These are phyloP conservation scores for Ceratocystis lukuohia DNA, from an alignment of 2,329 filamentous ascomycete species.

Conservation along the genomic window DNA sequence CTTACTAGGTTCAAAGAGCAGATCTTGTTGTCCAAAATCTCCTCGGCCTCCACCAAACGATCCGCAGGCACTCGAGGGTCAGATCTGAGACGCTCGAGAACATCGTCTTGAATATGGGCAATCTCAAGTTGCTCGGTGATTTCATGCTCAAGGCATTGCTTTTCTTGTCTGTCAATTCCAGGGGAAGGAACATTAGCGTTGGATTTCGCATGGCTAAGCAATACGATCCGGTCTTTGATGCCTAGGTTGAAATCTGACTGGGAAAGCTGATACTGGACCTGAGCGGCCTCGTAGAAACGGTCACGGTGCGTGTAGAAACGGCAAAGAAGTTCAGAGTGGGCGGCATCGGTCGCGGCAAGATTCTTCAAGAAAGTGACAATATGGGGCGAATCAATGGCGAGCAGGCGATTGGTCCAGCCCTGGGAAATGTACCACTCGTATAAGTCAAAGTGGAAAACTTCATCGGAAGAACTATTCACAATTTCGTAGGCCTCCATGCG, in stretches of 20 bases:
- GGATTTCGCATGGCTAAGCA: conserved; percentile 79
- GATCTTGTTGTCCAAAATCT: conserved; percentile 63
- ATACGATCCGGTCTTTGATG: conserved; percentile 76
- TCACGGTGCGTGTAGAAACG: conserved; percentile 78
- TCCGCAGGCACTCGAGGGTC: conserved; percentile 57
- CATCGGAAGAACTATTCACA: conserved; percentile 75
- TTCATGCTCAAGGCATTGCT: conserved; percentile 73
- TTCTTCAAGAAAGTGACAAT: conserved; percentile 76
- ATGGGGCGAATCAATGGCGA: conserved; percentile 71
- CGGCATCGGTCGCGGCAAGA: conserved; percentile 55
- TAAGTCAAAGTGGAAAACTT: conserved; percentile 90
- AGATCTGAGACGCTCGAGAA: conserved; percentile 61
- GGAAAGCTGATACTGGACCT: conserved; percentile 72
- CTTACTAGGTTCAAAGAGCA: conserved; percentile 62
- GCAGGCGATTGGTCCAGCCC: conserved; percentile 71
- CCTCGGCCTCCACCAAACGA: conserved; percentile 49
- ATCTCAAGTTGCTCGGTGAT: conserved; percentile 80
- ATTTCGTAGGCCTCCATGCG: conserved; percentile 80
- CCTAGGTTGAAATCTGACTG: conserved; percentile 66
- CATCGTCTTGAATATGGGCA: conserved; percentile 86
- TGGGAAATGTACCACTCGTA: conserved; percentile 94
- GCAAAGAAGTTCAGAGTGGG: conserved; percentile 83
- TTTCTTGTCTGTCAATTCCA: conserved; percentile 62
- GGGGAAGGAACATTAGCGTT: conserved; percentile 76
- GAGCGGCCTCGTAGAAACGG: conserved; percentile 73